Evolutionary conservation across 176 grass and related monocot genomes (phyloP).

Genomic region (Juncus effusus): DNA sequence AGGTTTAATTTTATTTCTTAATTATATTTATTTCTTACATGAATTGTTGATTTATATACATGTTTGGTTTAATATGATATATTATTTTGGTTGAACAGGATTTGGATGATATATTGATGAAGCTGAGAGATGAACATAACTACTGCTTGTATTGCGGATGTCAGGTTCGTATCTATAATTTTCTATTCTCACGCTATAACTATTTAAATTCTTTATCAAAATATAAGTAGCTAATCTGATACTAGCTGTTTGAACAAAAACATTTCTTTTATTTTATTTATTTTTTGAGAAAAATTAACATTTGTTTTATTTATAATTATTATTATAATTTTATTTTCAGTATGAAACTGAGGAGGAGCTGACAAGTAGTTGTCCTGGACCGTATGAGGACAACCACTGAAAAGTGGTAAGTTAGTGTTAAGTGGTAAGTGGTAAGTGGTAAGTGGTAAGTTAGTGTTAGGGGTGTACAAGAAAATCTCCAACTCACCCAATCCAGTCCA

Average conservation of each 20-base stretch:
- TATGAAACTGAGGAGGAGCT: constrained; percentile 72
- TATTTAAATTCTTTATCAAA: background rate
- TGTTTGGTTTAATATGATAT: background rate
- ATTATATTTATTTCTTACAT: background rate
- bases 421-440: no score
- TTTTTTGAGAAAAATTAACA: background rate
- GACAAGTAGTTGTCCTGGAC: constrained; percentile 58
- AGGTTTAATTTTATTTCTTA: constrained; percentile 40
- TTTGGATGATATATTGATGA: constrained; percentile 63
- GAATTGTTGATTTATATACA: background rate
- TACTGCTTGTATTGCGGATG: constrained; percentile 89
- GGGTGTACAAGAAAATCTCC: no score
- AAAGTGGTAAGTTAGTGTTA: no score
- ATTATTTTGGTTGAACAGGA: constrained; percentile 36
- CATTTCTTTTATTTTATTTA: background rate
- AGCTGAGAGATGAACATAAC: constrained; percentile 52
- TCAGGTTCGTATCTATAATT: constrained; percentile 39
- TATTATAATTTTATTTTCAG: constrained; percentile 32
- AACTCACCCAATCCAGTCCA: no score
- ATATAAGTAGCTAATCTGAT: background rate
- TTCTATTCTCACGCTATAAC: background rate
- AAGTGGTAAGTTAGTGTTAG: no score
- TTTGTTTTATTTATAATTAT: background rate
- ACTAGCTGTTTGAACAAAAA: background rate
- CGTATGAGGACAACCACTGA: constrained; percentile 79